phyloP scores from a whole-genome alignment of 495 filamentous ascomycete species.

The Neurospora sp. region DNA sequence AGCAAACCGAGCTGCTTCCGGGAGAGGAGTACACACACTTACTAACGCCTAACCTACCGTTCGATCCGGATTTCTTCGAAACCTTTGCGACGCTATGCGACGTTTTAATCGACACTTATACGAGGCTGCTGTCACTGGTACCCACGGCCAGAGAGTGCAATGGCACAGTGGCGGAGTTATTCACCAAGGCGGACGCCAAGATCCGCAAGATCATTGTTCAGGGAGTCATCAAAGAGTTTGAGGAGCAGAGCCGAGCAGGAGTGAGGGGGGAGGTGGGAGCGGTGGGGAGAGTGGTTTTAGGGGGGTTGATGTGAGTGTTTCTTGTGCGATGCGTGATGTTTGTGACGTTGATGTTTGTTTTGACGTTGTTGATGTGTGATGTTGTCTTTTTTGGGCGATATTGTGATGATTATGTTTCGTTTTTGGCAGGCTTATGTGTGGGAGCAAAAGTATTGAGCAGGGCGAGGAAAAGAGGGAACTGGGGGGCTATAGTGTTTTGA shows the following conservation, averaged over 20 bases:
- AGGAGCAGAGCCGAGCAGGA: slow-evolving; percentile 65
- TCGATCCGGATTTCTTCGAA: slow-evolving; percentile 95
- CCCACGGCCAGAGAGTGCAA: slow-evolving; percentile 52
- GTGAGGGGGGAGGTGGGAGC: slow-evolving; percentile 72
- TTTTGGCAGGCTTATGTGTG: neutral
- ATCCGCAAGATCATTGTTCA: slow-evolving; percentile 79
- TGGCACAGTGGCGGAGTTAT: slow-evolving; percentile 61
- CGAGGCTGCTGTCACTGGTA: slow-evolving; percentile 61
- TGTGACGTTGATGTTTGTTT: neutral
- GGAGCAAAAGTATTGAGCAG: neutral
- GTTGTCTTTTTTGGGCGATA: neutral
- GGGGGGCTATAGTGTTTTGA: neutral
- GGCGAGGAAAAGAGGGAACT: neutral
- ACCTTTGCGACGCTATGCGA: slow-evolving; percentile 97
- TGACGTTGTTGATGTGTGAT: neutral
- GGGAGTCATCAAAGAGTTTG: slow-evolving; percentile 82
- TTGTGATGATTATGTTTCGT: neutral
- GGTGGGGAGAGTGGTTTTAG: slow-evolving; percentile 79
- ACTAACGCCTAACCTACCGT: slow-evolving; percentile 83
- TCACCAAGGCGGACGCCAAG: slow-evolving; percentile 77
- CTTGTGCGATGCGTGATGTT: neutral
- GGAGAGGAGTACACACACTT: slow-evolving; percentile 84
- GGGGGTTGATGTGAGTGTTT: slow-evolving; percentile 62
- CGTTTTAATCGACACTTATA: slow-evolving; percentile 87
- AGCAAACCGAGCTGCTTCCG: slow-evolving; percentile 40